Evolutionary conservation across 148 eudicot genomes (phyloP).

Genomic region (Persicaria maculosa): DNA sequence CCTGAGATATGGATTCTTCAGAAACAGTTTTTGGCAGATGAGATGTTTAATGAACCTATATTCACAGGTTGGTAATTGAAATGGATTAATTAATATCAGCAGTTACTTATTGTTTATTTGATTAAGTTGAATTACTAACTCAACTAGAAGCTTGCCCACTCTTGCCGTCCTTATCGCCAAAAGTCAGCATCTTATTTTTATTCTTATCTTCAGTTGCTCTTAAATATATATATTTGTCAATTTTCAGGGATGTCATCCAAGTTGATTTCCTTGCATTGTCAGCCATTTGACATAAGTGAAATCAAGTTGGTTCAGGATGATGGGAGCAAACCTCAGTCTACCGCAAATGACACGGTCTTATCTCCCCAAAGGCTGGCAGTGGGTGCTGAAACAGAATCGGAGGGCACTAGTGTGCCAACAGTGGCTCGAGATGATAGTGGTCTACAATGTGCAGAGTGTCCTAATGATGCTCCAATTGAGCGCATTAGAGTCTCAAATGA

Average conservation of each 20-base stretch:
- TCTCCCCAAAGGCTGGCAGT: constrained; percentile 18
- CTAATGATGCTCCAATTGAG: constrained; percentile 17
- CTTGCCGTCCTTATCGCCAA: not conserved
- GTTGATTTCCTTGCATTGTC: constrained; percentile 54
- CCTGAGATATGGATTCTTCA: constrained; percentile 78
- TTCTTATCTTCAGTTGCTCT: not conserved
- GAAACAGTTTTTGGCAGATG: constrained; percentile 68
- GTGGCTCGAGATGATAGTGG: constrained; percentile 18
- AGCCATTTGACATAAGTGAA: constrained; percentile 45
- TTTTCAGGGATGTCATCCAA: constrained; percentile 49
- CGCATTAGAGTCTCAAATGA: constrained; percentile 14
- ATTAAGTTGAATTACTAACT: not conserved
- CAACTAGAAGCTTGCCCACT: not conserved
- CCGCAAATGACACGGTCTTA: constrained; percentile 20
- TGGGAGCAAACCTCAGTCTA: constrained; percentile 16
- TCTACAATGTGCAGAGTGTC: constrained; percentile 13
- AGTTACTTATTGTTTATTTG: not conserved
- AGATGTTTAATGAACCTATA: constrained; percentile 58
- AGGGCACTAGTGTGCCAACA: constrained; percentile 17
- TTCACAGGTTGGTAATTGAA: constrained; percentile 46
- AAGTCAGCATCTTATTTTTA: not conserved
- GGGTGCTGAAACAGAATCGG: constrained; percentile 23
- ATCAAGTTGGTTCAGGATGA: constrained; percentile 33
- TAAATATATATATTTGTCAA: not conserved
- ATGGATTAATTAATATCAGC: not conserved